Evolutionary conservation across 306 rosid species (phyloP), one percentile per base, ranked within the genome.

Genomic region (Sphenostylis stenocarpa): DNA sequence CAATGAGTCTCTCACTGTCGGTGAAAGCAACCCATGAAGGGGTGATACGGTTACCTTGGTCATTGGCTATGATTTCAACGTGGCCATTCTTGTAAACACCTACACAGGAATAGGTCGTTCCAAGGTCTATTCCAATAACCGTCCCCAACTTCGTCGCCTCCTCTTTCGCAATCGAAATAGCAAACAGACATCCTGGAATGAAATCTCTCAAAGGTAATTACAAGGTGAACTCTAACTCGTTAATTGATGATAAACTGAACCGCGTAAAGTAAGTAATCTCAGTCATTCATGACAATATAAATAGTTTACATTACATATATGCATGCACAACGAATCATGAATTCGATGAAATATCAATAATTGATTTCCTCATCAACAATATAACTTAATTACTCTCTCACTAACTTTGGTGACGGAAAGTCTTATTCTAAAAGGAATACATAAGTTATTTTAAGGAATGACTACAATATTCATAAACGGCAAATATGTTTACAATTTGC

Each of bases 41-140:
- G 78, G 99, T 96, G 74, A 96, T 96, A 70, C 99, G 99, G 80
- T 96, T 96, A 73, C 99, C 99, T 77, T 96, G 99, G 80, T 96
- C 99, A 64, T 92, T 96, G 80, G 99, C 99, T 84, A 96, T 96
- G 86, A 96, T 96, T 76, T 96, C 99, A 66, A 96, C 99, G 76
- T 92, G 99, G 29, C 97, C 97, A 70, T 93, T 96, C 87, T 84
- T 96, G 73, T 96, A 96, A 62, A 96, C 99, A 77, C 97, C 99
- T 17, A 96, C 99, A 91, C 99, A 96, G 0, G 99, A 96, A 73
- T 96, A 96, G 26, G 99, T 96, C 0, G 99, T 95, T 56, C 62
- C 62, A 80, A 96, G 94, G 20, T 96, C 99, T 20, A 96, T 92
- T 36, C 99, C 99, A 75, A 96, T 96, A 4, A 96, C 99, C 0